Percentiles rank a stretch among this genome's conserved stretches.
These are phyloP conservation scores for Pseudozyma pruni DNA, from an alignment of 1,284 basidiomycete species.

Conservation along the genomic window DNA sequence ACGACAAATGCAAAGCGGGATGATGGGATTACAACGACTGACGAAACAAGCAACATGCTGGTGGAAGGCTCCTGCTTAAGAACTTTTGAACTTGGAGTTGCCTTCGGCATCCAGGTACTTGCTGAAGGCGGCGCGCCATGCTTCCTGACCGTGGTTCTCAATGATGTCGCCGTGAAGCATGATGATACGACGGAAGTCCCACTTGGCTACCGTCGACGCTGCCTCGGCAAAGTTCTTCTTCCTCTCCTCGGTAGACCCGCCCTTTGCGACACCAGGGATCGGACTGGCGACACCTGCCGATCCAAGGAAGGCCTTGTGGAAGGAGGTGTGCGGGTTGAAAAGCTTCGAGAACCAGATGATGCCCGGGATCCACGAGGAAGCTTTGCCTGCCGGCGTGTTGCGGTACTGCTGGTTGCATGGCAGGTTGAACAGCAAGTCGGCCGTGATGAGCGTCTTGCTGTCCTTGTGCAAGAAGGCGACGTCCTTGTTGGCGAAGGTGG, in stretches of 20 bases:
- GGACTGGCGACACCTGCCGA: constrained; percentile 29
- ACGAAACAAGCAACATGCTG: neutral
- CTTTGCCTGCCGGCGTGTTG: constrained; percentile 35
- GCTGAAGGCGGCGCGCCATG: constrained; percentile 71
- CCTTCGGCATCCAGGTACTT: constrained; percentile 50
- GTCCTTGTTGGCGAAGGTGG: constrained; percentile 85
- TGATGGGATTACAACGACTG: neutral
- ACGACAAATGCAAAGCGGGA: neutral
- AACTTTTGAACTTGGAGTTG: constrained; percentile 43
- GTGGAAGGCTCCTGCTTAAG: neutral
- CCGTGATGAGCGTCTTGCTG: constrained; percentile 82
- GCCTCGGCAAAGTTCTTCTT: constrained; percentile 67
- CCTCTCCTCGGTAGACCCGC: constrained; percentile 66
- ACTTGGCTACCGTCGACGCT: constrained; percentile 77
- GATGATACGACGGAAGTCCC: constrained; percentile 90
- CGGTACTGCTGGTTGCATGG: constrained; percentile 80
- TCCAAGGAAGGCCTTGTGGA: constrained; percentile 54
- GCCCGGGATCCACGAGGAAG: constrained; percentile 56
- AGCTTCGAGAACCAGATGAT: constrained; percentile 43
- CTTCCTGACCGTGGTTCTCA: constrained; percentile 77
- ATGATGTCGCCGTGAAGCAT: constrained; percentile 93
- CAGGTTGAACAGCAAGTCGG: constrained; percentile 89
- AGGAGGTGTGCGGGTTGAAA: constrained; percentile 33
- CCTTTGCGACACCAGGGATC: constrained; percentile 40
- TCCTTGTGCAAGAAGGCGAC: constrained; percentile 85